Base-by-base conservation (phyloP, 768 basidiomycete species). In the Agrocybe pediades region DNA sequence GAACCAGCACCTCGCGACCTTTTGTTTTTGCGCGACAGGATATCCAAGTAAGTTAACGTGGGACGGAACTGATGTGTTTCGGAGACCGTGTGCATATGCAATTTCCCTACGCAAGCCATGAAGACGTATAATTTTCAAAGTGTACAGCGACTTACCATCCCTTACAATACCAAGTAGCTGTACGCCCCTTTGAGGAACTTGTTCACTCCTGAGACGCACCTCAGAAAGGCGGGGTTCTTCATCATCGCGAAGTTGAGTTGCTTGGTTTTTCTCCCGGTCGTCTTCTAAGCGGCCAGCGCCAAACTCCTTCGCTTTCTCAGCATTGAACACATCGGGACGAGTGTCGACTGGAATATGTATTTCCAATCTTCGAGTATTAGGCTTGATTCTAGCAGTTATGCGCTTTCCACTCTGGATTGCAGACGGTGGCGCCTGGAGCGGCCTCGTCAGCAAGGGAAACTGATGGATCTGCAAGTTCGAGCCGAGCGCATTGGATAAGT, bases 11-110 rank as follows among this genome's bases (percentile, higher is more conserved):
- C 71, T 19, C 75, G 73, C 43, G 67, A 65, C 19, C 80, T 83
- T 60, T 76, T 82, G 55, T 68, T 74, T 72, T 87, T 90, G 30
- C 83, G 83, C 20, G 85, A 84, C 50, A 87, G 66, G 54, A 82
- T 69, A 65, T 94, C 92, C 56, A 94, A 76, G 70, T 94, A 90
- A 16, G 88, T 90, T 59, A 93, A 70, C 2, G 88, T 87, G 8
- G 92, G 92, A 41, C 91, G 85, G 59, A 94, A 78, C 67, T 94
- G 92, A 63, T 92, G 88, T 0, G 83, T 87, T 71, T 90, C 83
- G 56, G 72, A 80, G 63, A 94, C 81, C 33, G 90, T 89, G 65
- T 93, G 86, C 15, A 94, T 75, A 68, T 93, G 84, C 41, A 94
- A 73, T 55, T 79, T 81, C 29, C 87, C 91, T 90, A 53, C 16